Base-by-base conservation (phyloP, 768 basidiomycete genomes). In the Astraeus odoratus region DNA sequence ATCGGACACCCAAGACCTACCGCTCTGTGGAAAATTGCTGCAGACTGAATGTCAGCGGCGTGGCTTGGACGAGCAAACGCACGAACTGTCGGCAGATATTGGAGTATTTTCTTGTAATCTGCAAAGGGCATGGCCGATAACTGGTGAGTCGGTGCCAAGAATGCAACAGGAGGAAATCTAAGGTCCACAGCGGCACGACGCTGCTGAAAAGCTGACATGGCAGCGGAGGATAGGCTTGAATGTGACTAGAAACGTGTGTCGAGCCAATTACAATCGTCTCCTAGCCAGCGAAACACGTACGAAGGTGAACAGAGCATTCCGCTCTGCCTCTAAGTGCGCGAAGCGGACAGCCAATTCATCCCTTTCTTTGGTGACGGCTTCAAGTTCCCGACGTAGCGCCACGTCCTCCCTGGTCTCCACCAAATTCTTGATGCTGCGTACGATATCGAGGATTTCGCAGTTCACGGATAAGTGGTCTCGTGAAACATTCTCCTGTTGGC, bases 301-400 rank as follows among this genome's bases (percentile, higher is more conserved):
- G 39, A 23, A 51, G 54, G 20, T 55, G 56, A 18, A 50, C 43
- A 10, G 22, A 44, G 24, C 44, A 48, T 52, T 43, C 47, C 10
- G 57, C 29, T 54, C 23, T 48, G 52, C 25, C 26, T 23, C 22
- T 50, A 54, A 9, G 52, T 50, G 48, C 15, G 55, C 44, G 12
- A 47, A 42, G 3, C 40, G 47, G 1, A 36, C 12, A 49, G 55
- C 50, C 19, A 48, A 0, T 36, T 47, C 23, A 49, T 52, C 30
- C 51, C 56, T 39, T 40, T 48, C 26, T 48, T 46, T 23, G 43
- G 54, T 7, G 47, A 54, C 27, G 19, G 19, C 10, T 15, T 51
- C 15, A 43, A 56, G 35, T 19, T 38, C 27, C 24, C n/a, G 44
- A 25, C 20, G 35, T 16, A 27, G 12, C 7, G 10, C 39, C 22